Base-by-base conservation (phyloP, 2,329 filamentous ascomycete genomes). In the Byssoonygena ceratinophila region DNA sequence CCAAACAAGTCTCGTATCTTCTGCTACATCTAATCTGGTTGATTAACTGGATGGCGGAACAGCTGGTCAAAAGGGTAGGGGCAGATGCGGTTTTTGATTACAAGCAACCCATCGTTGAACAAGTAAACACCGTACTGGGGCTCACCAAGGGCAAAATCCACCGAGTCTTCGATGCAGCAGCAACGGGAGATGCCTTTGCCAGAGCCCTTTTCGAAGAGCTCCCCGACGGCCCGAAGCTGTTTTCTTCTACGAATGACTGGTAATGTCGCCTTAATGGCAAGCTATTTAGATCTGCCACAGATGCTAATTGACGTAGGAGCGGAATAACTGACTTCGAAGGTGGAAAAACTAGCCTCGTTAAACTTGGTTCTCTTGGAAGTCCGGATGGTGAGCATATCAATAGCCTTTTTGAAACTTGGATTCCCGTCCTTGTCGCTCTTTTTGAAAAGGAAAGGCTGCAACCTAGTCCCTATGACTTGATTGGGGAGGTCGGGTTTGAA, bases 151-250 rank as follows among this genome's bases (percentile, higher is more conserved):
- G 60, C 29, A 59, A 61, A 9, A 51, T 65, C 8, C 55, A 57
- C 46, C 57, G 59, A 3, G 58, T 64, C 52, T 63, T 64, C 48
- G 66, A 68, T 51, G 64, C 66, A 11, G 63, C 63, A 8, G 61
- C 63, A 5, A 56, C 58, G 1, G 63, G 67, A 34, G 59, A 64
- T 51, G 54, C 48, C 14, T 55, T 67, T 39, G 58, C 62, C 31
- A 60, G 55, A 37, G 55, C 56, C 40, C 49, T 61, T 16, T 62
- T 62, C 55, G 59, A 59, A 51, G 47, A 56, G 31, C 47, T 55
- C 29, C 29, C 46, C 9, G 36, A 57, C 40, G 57, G 46, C 50
- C 57, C 54, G 27, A 63, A 59, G 54, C 55, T 51, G 49, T 66
- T 65, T 40, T 46, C 59, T 2, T 61, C 62, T 4, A 60, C 62